Conservation (phyloP, 768 basidiomycete species). For the Kwoniella sp. region DNA sequence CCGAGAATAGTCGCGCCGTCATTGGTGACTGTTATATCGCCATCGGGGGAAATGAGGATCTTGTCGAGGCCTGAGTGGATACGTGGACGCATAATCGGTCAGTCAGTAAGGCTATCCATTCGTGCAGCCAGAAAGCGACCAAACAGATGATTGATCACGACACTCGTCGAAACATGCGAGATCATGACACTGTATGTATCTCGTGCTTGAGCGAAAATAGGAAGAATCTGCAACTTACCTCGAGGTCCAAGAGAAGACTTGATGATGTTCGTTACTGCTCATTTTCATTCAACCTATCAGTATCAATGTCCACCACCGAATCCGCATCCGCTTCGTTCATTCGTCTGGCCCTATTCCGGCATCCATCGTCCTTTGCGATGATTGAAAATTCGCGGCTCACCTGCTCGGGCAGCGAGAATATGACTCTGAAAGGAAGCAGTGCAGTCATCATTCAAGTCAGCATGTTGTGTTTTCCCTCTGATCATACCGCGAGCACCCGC, state of each 20-base stretch:
- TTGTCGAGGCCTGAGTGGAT: slow-evolving; percentile 66
- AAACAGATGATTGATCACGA: too few species aligned
- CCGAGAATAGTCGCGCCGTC: slow-evolving; percentile 97
- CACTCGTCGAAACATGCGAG: too few species aligned
- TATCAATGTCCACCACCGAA: background rate
- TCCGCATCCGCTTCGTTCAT: background rate
- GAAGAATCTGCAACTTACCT: slow-evolving; percentile 60
- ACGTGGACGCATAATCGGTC: too few species aligned
- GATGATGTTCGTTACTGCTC: slow-evolving; percentile 87
- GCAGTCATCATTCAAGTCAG: slow-evolving; percentile 21
- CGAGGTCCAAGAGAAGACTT: slow-evolving; percentile 92
- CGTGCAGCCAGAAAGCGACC: too few species aligned
- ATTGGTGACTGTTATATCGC: slow-evolving; percentile 98
- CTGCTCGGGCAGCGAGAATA: slow-evolving; percentile 81
- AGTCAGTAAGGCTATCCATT: too few species aligned
- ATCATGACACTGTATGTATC: too few species aligned
- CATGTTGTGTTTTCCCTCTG: too few species aligned
- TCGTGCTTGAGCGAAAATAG: too few species aligned
- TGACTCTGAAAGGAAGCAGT: slow-evolving; percentile 62
- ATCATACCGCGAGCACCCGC: too few species aligned
- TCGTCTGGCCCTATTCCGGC: too few species aligned
- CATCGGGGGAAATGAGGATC: slow-evolving; percentile 69
- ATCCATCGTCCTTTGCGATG: too few species aligned
- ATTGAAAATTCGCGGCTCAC: slow-evolving; percentile 26
- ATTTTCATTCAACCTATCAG: background rate